phyloP scores from a whole-genome alignment of 306 rosid species.

The Ceratonia siliqua region DNA sequence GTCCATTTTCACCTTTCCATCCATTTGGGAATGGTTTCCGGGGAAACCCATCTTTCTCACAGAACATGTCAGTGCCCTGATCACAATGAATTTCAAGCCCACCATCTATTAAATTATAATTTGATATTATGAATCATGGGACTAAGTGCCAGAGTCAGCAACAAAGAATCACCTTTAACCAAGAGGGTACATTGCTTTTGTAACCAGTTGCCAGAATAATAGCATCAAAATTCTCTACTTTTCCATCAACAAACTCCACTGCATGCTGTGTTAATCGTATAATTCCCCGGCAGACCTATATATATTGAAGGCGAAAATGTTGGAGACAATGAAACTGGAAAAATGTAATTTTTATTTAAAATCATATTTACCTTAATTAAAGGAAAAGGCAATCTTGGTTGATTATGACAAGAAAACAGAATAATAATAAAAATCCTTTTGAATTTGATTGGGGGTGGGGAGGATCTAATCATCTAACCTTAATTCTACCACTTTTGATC shows the following conservation, averaged over 20 bases:
- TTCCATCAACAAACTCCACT: slow-evolving; percentile 81
- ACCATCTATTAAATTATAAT: neutral
- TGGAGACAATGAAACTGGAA: slow-evolving; percentile 24
- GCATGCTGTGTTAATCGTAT: slow-evolving; percentile 54
- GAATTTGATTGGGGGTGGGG: slow-evolving; percentile 6
- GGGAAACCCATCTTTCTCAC: slow-evolving; percentile 75
- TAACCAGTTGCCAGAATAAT: slow-evolving; percentile 83
- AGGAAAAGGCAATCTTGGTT: neutral
- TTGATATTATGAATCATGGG: neutral
- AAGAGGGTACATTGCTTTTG: slow-evolving; percentile 78
- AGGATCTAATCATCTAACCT: slow-evolving; percentile 59
- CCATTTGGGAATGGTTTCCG: slow-evolving; percentile 70
- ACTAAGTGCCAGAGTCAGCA: neutral
- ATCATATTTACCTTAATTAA: neutral
- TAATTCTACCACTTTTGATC: slow-evolving; percentile 77
- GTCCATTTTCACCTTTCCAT: slow-evolving; percentile 77
- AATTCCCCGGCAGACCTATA: slow-evolving; percentile 70
- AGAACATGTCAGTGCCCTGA: slow-evolving; percentile 67
- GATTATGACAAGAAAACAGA: slow-evolving; percentile 35
- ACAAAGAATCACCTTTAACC: slow-evolving; percentile 62
- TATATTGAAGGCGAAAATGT: slow-evolving; percentile 24
- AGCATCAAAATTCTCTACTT: slow-evolving; percentile 67
- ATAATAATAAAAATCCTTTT: slow-evolving; percentile 3
- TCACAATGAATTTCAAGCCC: neutral
- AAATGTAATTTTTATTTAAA: neutral